Conservation (phyloP, 768 basidiomycete species). For the Mycena filopes region DNA sequence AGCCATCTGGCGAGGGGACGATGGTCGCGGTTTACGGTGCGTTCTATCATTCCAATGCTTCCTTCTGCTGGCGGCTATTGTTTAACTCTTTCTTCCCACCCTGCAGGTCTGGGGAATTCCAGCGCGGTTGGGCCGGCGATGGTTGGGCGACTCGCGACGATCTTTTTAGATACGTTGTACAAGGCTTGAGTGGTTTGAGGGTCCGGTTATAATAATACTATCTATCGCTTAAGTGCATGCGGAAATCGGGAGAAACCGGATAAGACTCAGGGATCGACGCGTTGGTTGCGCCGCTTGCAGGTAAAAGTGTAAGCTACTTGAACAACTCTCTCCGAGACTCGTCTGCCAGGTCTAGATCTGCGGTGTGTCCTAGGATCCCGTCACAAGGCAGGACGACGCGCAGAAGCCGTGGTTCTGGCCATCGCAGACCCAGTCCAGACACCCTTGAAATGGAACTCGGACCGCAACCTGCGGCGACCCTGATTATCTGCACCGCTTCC, state of each 20-base stretch:
- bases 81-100: neutral
- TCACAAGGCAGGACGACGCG: too few species aligned
- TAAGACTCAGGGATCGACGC: neutral
- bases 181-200: constrained; percentile 61
- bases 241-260: neutral
- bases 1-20: constrained; percentile 77
- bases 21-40: constrained; percentile 94
- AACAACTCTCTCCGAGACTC: too few species aligned
- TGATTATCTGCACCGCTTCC: neutral
- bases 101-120: constrained; percentile 80
- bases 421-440: too few species aligned
- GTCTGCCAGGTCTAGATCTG: too few species aligned
- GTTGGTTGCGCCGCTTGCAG: too few species aligned
- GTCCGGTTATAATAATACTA: neutral
- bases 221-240: neutral
- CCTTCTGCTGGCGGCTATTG: too few species aligned
- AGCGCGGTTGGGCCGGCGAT: constrained; percentile 85
- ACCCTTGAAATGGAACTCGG: neutral
- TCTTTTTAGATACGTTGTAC: constrained; percentile 86
- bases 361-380: too few species aligned
- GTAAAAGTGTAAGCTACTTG: too few species aligned
- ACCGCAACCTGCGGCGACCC: neutral
- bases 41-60: constrained; percentile 37
- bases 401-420: too few species aligned
- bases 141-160: constrained; percentile 80